A percentile compares a stretch with the other conserved stretches of the same genome.
Evolutionary conservation across 805 yeast species (phyloP).

Genomic region (Metschnikowia drakensbergensis): DNA sequence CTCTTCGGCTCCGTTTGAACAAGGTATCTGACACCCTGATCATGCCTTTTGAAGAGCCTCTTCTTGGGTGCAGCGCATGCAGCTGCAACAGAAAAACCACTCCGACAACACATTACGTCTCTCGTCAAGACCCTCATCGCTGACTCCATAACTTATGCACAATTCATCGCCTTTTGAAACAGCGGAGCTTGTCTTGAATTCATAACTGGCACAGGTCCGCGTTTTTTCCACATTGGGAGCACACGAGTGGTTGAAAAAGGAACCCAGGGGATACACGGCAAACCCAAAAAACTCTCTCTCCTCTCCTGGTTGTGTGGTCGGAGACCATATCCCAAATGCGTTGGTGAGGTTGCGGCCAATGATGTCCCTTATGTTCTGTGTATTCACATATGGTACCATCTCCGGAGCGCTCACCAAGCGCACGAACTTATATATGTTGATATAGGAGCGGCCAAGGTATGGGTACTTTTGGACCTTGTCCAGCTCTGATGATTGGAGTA

Average conservation of each 20-base stretch:
- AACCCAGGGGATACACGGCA: conserved; percentile 57
- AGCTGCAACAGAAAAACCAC: conserved; percentile 61
- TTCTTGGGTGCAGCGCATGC: conserved; percentile 39
- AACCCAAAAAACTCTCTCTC: conserved; percentile 56
- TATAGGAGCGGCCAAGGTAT: conserved; percentile 44
- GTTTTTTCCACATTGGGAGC: conserved; percentile 49
- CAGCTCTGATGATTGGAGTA: conserved; percentile 50
- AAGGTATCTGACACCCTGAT: no score
- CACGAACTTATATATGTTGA: conserved; percentile 46
- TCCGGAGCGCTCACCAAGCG: conserved; percentile 34
- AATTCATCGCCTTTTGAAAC: conserved; percentile 46
- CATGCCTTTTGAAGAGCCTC: background rate
- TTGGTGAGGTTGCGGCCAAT: conserved; percentile 62
- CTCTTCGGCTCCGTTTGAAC: no score
- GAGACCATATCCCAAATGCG: conserved; percentile 68
- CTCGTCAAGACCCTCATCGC: conserved; percentile 35
- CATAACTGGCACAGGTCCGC: conserved; percentile 30
- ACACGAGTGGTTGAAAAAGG: conserved; percentile 68
- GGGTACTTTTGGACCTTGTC: conserved; percentile 47
- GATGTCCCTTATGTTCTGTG: conserved; percentile 40
- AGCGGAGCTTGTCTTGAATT: conserved; percentile 40
- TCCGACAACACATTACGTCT: conserved; percentile 43
- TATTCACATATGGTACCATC: conserved; percentile 34
- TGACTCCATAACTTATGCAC: conserved; percentile 59
- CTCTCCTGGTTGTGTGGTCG: conserved; percentile 33